Base-by-base conservation (phyloP, 176 grass and related monocot genomes). In the Cenchrus fungigraminus region DNA sequence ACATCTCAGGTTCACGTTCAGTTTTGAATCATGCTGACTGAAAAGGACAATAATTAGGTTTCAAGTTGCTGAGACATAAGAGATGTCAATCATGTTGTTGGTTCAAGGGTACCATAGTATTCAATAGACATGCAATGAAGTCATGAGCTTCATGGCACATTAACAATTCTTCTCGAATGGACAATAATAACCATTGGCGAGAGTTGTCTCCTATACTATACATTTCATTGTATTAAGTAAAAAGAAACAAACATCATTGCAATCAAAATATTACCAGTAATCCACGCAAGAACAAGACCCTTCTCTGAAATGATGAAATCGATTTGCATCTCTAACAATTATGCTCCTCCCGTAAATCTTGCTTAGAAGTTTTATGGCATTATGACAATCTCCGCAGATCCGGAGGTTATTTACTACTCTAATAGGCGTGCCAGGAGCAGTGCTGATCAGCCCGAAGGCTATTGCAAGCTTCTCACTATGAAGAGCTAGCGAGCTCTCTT, bases 401-500 rank as follows among this genome's bases (percentile, higher is more conserved):
- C 86, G 65, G 29, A 95, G 86, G 72, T 92, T 92, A 74, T 95
- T 92, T 62, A 88, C 80, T 25, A 95, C 82, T 77, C 93, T 82
- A 86, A 92, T 88, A 74, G 90, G 82, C 0, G 80, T 90, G 6
- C 67, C 68, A 11, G 90, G 53, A 9, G 73, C 47, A 46, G 83
- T 88, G 76, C 88, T 90, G 56, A 90, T 92, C 34, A 95, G 67
- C 19, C 93, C 90, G 82, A 92, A 95, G 59, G 90, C 86, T 79
- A 95, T 79, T 13, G 93, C 93, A 69, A 92, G 86, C 88, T 88
- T 95, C 80, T 95, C 90, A 3, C 88, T 95, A 49, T 95, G 90
- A 84, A 90, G 78, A 64, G 88, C 86, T 68, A 95, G 79, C 14
- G 86, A 88, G 31, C 76, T 95, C 83, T 95, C 83, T 82, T 88